phyloP scores from a whole-genome alignment of 495 filamentous ascomycete genomes.

The Talaromyces liani region DNA sequence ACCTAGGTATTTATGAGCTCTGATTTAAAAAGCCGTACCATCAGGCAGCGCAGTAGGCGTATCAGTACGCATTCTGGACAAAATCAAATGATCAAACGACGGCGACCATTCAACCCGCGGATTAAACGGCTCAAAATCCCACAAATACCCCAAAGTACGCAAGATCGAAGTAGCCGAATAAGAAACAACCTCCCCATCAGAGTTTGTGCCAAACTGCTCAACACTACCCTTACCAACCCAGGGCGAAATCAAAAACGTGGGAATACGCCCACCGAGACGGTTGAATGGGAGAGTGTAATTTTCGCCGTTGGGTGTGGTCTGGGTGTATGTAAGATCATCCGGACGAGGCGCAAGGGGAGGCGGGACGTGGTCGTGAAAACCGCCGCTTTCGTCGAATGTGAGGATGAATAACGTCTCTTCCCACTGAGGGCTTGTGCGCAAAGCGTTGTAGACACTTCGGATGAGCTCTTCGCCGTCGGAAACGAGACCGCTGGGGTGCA shows the following conservation, averaged over 20 bases:
- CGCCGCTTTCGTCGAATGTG: conserved; percentile 42
- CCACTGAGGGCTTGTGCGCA: conserved; percentile 39
- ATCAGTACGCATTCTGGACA: not conserved
- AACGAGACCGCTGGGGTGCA: conserved; percentile 39
- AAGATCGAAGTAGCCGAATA: not conserved
- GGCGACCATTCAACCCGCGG: not conserved
- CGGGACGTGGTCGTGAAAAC: conserved; percentile 44
- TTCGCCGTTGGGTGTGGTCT: conserved; percentile 29
- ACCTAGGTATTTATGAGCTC: no score
- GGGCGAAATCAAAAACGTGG: conserved; percentile 41
- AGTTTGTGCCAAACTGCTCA: not conserved
- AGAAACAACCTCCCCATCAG: not conserved
- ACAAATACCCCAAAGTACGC: not conserved
- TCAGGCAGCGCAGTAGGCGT: not conserved
- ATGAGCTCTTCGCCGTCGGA: conserved; percentile 40
- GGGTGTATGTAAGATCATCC: conserved; percentile 37
- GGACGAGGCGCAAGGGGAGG: conserved; percentile 30
- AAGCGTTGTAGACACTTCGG: conserved; percentile 41
- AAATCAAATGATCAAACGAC: not conserved
- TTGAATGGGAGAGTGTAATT: conserved; percentile 38
- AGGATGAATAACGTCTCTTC: conserved; percentile 39
- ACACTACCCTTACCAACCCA: conserved; percentile 21
- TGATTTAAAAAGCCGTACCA: not conserved
- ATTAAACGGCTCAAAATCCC: not conserved
- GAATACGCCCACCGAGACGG: conserved; percentile 42